Percentiles rank a stretch among this genome's conserved stretches.
Conservation (phyloP, 2,329 filamentous ascomycete genomes). For the Nannizzia gypsea region DNA sequence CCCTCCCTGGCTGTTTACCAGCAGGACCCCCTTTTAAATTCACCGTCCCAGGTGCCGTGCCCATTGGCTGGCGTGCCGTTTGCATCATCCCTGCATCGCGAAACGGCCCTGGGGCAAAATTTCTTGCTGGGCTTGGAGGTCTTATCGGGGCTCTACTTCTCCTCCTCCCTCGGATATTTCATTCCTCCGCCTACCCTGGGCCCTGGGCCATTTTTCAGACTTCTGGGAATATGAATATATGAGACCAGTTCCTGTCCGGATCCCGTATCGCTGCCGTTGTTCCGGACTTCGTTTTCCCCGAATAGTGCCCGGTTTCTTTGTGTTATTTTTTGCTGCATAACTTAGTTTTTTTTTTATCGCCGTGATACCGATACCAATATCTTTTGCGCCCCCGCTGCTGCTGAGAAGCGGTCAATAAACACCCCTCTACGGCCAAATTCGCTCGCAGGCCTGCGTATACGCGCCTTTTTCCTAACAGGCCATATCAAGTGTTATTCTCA, state of each 20-base stretch:
- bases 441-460: neutral
- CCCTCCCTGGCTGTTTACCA: neutral
- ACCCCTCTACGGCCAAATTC: neutral
- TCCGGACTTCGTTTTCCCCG: neutral
- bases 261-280: neutral
- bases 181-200: neutral
- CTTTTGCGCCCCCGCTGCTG: neutral
- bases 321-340: neutral
- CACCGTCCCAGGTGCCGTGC: neutral
- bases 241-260: neutral
- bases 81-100: neutral
- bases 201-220: neutral
- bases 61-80: constrained; percentile 1
- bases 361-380: neutral
- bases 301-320: neutral
- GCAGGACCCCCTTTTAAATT: neutral
- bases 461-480: neutral
- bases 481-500: neutral
- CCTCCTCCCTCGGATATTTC: neutral
- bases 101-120: neutral
- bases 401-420: neutral
- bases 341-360: neutral
- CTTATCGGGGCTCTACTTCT: neutral
- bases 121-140: neutral
- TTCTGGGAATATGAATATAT: neutral